Conservation (phyloP, 345 rosid genomes). For the Eucalyptus cladocalyx region DNA sequence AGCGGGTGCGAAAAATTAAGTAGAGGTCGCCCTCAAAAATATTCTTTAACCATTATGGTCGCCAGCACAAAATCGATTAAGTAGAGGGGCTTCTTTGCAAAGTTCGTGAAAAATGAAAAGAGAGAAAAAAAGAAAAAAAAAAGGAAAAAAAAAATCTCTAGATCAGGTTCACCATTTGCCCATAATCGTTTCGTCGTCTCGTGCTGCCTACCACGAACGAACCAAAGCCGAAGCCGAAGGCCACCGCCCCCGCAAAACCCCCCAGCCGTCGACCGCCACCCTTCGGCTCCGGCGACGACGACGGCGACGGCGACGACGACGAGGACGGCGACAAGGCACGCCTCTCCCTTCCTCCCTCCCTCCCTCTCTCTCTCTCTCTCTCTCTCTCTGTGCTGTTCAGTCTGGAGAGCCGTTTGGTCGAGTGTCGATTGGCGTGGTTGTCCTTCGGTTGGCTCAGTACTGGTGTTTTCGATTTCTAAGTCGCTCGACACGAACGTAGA, state of each 20-base stretch:
- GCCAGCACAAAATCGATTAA: neutral
- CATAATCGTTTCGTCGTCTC: neutral
- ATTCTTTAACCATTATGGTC: no score
- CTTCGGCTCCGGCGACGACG: neutral
- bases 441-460: neutral
- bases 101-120: neutral
- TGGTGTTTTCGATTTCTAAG: neutral
- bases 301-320: neutral
- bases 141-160: neutral
- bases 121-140: neutral
- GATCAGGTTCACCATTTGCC: neutral
- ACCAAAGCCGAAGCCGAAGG: neutral
- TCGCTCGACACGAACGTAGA: neutral
- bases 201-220: neutral
- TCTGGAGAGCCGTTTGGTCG: neutral
- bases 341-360: neutral
- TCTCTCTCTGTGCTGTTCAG: neutral
- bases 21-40: neutral
- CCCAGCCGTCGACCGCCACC: neutral
- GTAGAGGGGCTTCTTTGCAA: neutral
- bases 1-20: neutral
- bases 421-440: neutral
- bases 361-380: neutral
- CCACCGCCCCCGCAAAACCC: neutral
- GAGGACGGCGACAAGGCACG: neutral